Evolutionary conservation across 2,329 filamentous ascomycete genomes (phyloP), one percentile per base, ranked within the genome.

Genomic region (Trichoderma pleuroti): DNA sequence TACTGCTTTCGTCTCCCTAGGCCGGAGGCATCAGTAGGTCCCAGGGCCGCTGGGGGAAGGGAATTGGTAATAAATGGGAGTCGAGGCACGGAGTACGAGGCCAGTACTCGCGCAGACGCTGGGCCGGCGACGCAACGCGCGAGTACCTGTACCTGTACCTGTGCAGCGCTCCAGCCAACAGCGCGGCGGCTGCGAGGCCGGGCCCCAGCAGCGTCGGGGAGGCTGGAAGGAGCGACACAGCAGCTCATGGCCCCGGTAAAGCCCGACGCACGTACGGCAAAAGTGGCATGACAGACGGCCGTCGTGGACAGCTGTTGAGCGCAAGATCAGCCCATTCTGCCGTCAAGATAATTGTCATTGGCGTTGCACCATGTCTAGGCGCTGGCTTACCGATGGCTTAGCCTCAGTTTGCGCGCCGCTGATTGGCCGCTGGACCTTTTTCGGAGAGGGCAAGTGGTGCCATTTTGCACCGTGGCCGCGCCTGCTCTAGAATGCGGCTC

Each of bases 281-380:
- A 72, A 72, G 70, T 72, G 70, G 70, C 70, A 72, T 72, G 70
- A 72, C 67, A 46, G 62, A 62, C 60, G 46, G 34, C 60, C 52
- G 67, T 68, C 56, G 11, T 61, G 52, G 70, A 68, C 66, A 34
- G 57, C 18, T 70, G 32, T 49, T 56, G 70, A 69, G 42, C 8
- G 36, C 49, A 30, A 72, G 69, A 72, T 72, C 67, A 69, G 59
- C 70, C 68, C 67, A 72, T 72, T 70, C 57, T 66, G 60, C 67
- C 61, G 67, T 70, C 61, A 60, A 57, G 67, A 72, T 54, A 70
- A 36, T 69, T 66, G 70, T 46, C 65, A 71, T 71, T 71, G 70
- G 70, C 63, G 69, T 71, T 67, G 56, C 63, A 67, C 69, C 69
- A 67, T 66, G 70, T 26, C 67, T 59, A 64, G 61, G 59, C 49